These are phyloP conservation scores for Leucocoprinus birnbaumii DNA, from an alignment of 768 basidiomycete species.

Conservation along the genomic window DNA sequence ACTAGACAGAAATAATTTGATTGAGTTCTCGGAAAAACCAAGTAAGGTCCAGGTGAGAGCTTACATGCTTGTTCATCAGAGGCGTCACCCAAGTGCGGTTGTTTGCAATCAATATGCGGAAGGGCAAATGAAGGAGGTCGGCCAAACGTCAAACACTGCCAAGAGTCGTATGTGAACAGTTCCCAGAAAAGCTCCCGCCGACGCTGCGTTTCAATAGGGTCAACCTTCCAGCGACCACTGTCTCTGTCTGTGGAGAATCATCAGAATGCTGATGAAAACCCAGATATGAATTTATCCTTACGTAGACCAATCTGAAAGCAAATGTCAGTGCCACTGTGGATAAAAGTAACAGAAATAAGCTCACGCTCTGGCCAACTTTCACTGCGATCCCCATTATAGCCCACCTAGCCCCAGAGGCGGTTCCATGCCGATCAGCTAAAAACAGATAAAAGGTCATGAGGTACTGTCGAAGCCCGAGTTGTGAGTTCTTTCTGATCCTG, in stretches of 20 bases:
- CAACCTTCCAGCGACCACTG: conserved; percentile 65
- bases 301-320: conserved; percentile 61
- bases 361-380: conserved; percentile 68
- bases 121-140: conserved; percentile 68
- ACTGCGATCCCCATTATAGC: conserved; percentile 67
- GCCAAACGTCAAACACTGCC: conserved; percentile 67
- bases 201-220: conserved; percentile 52
- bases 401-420: conserved; percentile 63
- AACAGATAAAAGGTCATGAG: conserved; percentile 73
- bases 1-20: conserved; percentile 29
- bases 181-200: conserved; percentile 75
- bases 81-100: conserved; percentile 48
- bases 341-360: conserved; percentile 24
- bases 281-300: conserved; percentile 32
- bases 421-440: conserved; percentile 65
- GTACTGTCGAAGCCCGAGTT: conserved; percentile 34
- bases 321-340: conserved; percentile 14
- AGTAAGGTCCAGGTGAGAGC: conserved; percentile 19
- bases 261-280: conserved; percentile 7
- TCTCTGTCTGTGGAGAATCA: conserved; percentile 52
- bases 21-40: background rate
- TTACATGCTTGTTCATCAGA: conserved; percentile 59
- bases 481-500: conserved; percentile 13
- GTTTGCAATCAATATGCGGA: conserved; percentile 64
- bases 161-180: conserved; percentile 49